phyloP scores from a whole-genome alignment of 2,329 filamentous ascomycete species.

The Tolypocladium ophioglossoides region DNA sequence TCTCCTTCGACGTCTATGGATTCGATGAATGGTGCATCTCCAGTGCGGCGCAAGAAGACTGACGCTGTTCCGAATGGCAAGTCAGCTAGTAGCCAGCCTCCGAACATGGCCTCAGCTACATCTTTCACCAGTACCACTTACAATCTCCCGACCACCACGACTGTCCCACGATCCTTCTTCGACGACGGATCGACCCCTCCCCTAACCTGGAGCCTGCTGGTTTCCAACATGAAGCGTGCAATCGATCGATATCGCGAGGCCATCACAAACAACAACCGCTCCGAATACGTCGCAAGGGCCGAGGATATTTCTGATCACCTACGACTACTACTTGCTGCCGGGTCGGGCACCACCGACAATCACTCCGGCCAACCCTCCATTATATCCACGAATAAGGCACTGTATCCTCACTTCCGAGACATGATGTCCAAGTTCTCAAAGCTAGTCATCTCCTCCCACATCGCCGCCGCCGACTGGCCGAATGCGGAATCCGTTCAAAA shows the following conservation, averaged over 20 bases:
- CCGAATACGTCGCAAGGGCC: conserved; percentile 87
- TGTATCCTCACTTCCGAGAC: conserved; percentile 95
- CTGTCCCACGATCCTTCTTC: conserved; percentile 74
- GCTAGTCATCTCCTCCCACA: conserved; percentile 92
- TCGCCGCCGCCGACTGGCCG: conserved; percentile 92
- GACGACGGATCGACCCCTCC: conserved; percentile 75
- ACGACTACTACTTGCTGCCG: conserved; percentile 83
- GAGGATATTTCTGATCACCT: conserved; percentile 98
- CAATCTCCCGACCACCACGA: conserved; percentile 45
- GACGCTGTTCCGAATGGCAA: conserved; percentile 40
- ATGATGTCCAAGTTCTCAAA: conserved; percentile 99
- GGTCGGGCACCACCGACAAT: conserved; percentile 95
- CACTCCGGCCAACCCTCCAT: conserved; percentile 99
- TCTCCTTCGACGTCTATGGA: conserved; percentile 89
- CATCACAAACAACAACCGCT: conserved; percentile 71
- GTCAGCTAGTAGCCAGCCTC: conserved; percentile 27
- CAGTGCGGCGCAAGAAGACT: conserved; percentile 43
- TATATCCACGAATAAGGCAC: conserved; percentile 92
- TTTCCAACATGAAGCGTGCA: conserved; percentile 85
- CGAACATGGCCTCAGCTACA: conserved; percentile 47
- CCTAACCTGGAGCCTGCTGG: conserved; percentile 79
- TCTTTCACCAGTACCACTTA: conserved; percentile 51
- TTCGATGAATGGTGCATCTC: conserved; percentile 65
- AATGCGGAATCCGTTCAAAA: conserved; percentile 90
- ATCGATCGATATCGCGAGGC: conserved; percentile 85